Evolutionary conservation across 2,329 filamentous ascomycete species (phyloP).

Genomic region (Cercospora sp.): DNA sequence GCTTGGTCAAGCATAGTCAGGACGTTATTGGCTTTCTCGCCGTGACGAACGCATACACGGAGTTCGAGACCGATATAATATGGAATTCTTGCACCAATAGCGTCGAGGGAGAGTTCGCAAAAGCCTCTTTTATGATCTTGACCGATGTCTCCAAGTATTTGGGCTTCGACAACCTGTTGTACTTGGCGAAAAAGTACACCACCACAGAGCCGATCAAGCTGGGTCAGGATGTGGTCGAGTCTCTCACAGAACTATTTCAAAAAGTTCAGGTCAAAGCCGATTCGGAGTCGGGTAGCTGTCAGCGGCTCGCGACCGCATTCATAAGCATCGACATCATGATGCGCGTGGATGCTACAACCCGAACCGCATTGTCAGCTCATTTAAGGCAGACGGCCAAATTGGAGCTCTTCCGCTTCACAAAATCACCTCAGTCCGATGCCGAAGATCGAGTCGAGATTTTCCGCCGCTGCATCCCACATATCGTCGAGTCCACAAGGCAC

Average conservation of each 20-base stretch:
- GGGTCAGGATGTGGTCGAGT: conserved; percentile 29
- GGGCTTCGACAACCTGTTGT: conserved; percentile 53
- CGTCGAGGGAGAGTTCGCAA: conserved; percentile 80
- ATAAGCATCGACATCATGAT: conserved; percentile 33
- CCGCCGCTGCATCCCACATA: conserved; percentile 27
- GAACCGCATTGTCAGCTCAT: conserved; percentile 9
- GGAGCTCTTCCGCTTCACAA: conserved; percentile 28
- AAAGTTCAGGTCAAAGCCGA: conserved; percentile 16
- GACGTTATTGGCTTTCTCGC: conserved; percentile 88
- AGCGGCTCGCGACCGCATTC: conserved; percentile 28
- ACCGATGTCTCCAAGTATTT: conserved; percentile 50
- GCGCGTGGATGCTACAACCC: conserved; percentile 19
- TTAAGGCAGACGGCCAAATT: conserved; percentile 24
- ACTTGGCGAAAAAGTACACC: conserved; percentile 71
- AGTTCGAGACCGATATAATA: conserved; percentile 72
- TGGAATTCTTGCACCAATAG: conserved; percentile 81
- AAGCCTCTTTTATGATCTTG: conserved; percentile 73
- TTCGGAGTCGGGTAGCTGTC: background rate
- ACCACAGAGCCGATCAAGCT: conserved; percentile 37
- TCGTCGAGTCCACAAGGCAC: conserved; percentile 20
- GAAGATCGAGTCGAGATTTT: conserved; percentile 30
- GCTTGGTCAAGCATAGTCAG: conserved; percentile 75
- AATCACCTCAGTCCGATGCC: conserved; percentile 4
- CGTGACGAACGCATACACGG: conserved; percentile 71
- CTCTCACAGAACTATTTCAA: conserved; percentile 27